Evolutionary conservation across 1,284 basidiomycete species (phyloP), one percentile per base, ranked within the genome.

Genomic region (Peniophora sp.): DNA sequence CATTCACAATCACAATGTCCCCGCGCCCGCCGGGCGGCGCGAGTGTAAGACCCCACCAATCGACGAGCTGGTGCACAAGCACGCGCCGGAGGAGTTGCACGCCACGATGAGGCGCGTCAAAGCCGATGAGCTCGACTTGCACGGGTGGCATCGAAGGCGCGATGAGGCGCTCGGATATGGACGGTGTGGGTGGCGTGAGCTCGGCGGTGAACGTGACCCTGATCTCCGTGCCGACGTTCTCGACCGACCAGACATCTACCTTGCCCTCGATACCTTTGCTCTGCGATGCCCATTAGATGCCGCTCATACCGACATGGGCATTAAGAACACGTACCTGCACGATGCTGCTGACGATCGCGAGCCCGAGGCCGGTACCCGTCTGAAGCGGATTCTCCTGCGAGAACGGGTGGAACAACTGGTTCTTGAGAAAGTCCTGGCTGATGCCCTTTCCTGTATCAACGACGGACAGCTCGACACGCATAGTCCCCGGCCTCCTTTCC

Each of bases 331-430:
- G 27, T 32, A 32, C 27, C 27, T 32, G 83, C 27, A 96, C 83
- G 52, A 94, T 94, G 59, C 88, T 93, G 72, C 92, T 93, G 63
- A 97, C 95, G 58, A 98, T 98, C 20, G 95, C 94, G 20, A 97
- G 81, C n/a, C 95, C 95, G 2, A 98, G 78, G 16, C 95, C 95
- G 1, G 95, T 98, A 1, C 95, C 95, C 1, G 92, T 87, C 61
- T 96, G 92, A 9, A 92, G 65, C 1, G 91, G 89, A 59, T 93
- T 92, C 65, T 91, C 89, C 71, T 97, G 95, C 0, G 94, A 93
- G 69, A 98, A 98, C 0, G 95, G 95, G 61, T 97, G 94, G 71
- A 97, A 98, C 2, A 98, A 75, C 68, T 97, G 92, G 58, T 97
- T 93, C 82, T 91, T 90, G 52, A 93, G 68, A 66, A 95, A 95